Evolutionary conservation across 352 stramenopile species (phyloP), one percentile per base, ranked within the genome.

Genomic region (Phytophthora agathidicida): DNA sequence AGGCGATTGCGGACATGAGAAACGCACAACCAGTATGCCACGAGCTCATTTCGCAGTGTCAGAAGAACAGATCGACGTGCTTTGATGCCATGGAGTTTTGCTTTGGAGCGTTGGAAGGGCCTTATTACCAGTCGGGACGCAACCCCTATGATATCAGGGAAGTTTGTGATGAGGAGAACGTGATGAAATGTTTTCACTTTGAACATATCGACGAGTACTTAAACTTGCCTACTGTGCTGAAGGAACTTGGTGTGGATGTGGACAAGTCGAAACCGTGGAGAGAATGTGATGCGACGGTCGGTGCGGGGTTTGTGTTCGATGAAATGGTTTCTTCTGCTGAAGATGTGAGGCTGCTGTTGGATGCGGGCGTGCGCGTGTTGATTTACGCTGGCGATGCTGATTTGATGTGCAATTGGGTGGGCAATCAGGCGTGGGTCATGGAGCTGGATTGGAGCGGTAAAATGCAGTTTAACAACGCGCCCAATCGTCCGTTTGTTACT

Each of bases 351-450:
- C 73, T 96, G 28, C 59, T 98, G 22, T 70, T 99, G 1, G 56
- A 88, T 36, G 58, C 66, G 10, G 73, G 75, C 22, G 73, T 93
- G 6, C 71, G 71, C 7, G 93, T 97, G 16, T 74, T 99, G 7
- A 94, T 99, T 63, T 99, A 99, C 75, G 93, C 94, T 19, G 96
- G 97, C 44, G 97, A 99, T 72, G 80, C 93, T 8, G 97, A 99
- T 69, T 97, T 98, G 58, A 98, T 99, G 69, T 98, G 92, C 77
- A 99, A 99, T 68, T 98, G 97, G 80, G 66, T 98, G 36, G 97
- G 96, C 19, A 98, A 98, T 65, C 62, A 97, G 54, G 96, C 95
- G 22, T 99, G 96, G 96, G 97, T 93, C 0, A 68, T 92, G 22
- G 81, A 62, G 5, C 72, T 99, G 32, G 83, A 98, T 24, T 99